These are phyloP conservation scores for Crithidia mellificae DNA, from an alignment of 208 protist genomes.

Conservation along the genomic window DNA sequence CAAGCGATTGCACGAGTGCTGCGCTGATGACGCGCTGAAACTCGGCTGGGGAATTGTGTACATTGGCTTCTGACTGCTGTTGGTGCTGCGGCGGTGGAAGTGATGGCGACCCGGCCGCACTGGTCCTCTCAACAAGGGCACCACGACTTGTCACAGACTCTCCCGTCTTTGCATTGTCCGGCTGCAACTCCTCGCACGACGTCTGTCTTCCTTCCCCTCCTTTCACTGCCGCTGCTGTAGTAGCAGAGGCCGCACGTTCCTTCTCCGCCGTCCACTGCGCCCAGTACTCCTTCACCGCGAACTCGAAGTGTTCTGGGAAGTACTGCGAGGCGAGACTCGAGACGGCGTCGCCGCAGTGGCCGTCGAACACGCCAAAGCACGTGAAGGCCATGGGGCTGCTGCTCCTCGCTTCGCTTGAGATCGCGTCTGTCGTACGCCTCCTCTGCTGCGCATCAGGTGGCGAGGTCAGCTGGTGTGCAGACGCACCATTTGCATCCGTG, in stretches of 20 bases:
- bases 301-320: conserved; percentile 59
- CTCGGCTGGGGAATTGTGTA: neutral
- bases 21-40: conserved; percentile 53
- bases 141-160: too few species aligned
- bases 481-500: too few species aligned
- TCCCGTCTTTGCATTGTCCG: too few species aligned
- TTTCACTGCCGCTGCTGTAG: neutral
- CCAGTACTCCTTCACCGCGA: conserved; percentile 36
- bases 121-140: too few species aligned
- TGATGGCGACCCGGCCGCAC: too few species aligned
- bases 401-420: too few species aligned
- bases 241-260: neutral
- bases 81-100: neutral
- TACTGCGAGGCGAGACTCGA: conserved; percentile 53
- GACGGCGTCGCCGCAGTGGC: conserved; percentile 64
- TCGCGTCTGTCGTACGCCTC: neutral
- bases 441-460: too few species aligned
- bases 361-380: conserved; percentile 77
- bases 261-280: conserved; percentile 3
- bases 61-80: neutral
- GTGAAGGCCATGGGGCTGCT: conserved; percentile 17
- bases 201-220: too few species aligned
- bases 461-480: too few species aligned
- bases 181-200: too few species aligned
- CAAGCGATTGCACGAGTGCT: conserved; percentile 66